Evolutionary conservation across 2,329 filamentous ascomycete species (phyloP).

Genomic region (Penicillium sp.): DNA sequence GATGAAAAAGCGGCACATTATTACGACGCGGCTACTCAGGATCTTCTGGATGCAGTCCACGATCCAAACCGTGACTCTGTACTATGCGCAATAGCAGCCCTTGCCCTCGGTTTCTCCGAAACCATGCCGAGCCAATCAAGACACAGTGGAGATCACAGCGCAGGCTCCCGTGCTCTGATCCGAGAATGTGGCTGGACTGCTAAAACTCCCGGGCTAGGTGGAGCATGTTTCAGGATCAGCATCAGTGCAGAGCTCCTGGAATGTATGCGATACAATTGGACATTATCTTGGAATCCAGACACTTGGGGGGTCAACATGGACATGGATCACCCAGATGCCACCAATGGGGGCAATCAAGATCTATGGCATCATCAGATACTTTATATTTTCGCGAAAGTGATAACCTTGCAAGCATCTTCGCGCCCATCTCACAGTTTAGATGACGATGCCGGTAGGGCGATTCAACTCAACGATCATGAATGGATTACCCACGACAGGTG

Average conservation of each 20-base stretch:
- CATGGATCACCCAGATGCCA: constrained; percentile 57
- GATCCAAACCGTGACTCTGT: constrained; percentile 80
- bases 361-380: constrained; percentile 85
- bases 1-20: constrained; percentile 77
- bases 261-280: constrained; percentile 84
- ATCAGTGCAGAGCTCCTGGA: constrained; percentile 86
- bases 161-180: constrained; percentile 78
- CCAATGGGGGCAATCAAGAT: constrained; percentile 65
- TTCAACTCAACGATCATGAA: constrained; percentile 63
- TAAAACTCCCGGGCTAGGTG: constrained; percentile 71
- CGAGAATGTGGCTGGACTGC: constrained; percentile 89
- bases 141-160: constrained; percentile 85
- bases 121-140: constrained; percentile 80
- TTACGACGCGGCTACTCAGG: constrained; percentile 79
- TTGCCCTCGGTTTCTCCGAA: constrained; percentile 88
- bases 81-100: constrained; percentile 81
- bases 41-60: constrained; percentile 72
- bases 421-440: constrained; percentile 60
- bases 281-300: constrained; percentile 83
- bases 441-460: constrained; percentile 54
- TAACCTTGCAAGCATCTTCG: constrained; percentile 75
- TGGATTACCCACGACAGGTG: constrained; percentile 79
- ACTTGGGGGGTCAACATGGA: constrained; percentile 84
- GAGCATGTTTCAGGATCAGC: constrained; percentile 92
- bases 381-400: constrained; percentile 81